Evolutionary conservation across 78 protist genomes (phyloP).

Genomic region (Pigoraptor vietnamica): DNA sequence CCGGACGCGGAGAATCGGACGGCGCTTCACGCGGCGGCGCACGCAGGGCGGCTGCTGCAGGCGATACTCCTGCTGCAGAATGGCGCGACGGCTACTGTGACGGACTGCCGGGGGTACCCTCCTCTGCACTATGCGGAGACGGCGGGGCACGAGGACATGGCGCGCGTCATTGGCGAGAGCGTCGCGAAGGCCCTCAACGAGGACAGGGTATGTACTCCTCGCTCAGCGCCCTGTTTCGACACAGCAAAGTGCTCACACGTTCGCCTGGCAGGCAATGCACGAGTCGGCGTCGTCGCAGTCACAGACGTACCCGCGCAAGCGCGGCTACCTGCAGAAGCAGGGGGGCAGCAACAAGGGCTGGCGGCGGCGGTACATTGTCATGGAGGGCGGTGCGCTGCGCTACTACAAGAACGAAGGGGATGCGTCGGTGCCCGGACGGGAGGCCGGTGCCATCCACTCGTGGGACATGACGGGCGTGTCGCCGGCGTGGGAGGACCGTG

Average conservation of each 20-base stretch:
- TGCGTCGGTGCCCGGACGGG: neutral
- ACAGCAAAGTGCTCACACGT: no score
- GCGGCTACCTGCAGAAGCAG: neutral
- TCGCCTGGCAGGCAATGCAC: neutral
- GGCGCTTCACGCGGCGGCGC: neutral
- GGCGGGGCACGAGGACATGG: neutral
- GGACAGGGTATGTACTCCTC: neutral
- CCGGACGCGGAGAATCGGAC: neutral
- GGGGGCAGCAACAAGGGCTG: constrained; percentile 1
- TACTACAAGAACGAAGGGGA: neutral
- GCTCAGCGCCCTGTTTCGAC: no score
- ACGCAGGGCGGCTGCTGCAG: neutral
- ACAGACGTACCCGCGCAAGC: neutral
- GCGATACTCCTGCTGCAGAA: neutral
- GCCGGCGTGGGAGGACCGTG: neutral
- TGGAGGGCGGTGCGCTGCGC: neutral
- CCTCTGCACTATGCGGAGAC: neutral
- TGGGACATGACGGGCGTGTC: neutral
- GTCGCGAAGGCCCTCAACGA: neutral
- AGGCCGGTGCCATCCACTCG: neutral
- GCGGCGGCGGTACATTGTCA: neutral
- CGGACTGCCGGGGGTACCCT: neutral
- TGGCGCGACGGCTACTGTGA: neutral
- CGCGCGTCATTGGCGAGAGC: neutral
- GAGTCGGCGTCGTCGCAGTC: neutral